Base-by-base conservation (phyloP, 306 rosid species). In the Trifolium fragiferum region DNA sequence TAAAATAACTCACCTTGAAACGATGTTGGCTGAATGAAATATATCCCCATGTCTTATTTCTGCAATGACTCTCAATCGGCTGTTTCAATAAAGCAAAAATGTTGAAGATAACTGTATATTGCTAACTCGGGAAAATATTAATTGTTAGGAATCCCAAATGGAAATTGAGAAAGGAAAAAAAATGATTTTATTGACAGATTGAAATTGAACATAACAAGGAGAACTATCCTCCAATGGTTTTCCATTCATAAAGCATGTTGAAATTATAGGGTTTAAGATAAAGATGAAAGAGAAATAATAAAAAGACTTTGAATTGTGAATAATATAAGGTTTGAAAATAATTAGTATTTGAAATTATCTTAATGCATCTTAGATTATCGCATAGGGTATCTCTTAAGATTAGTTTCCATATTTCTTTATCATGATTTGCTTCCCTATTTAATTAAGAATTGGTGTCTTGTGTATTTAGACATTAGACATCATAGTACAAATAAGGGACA, bases 21-120 rank as follows among this genome's bases (percentile, higher is more conserved):
- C 94, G 40, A 94, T 91, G 91, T 91, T 94, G 83, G 96, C 93
- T 6, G 97, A 83, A 86, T 94, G 98, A 83, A 89, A 91, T 73
- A 94, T 81, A 81, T 91, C 96, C 41, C 91, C 96, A 54, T 88
- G 96, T 76, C 91, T 90, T 65, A 91, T 89, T 87, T 94, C 98
- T 1, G 97, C 97, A 72, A 94, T 88, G 78, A 91, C 96, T 81
- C 98, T 88, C 88, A 94, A 80, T 79, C 96, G 96, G 58, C 98
- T 94, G 89, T 89, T 83, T 64, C 85, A 86, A 65, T 71, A 63
- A 4, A 71, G 74, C 71, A 37, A 70, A 66, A 65, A 20, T 13
- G 50, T 14, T 72, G 10, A 43, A 60, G 58, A 76, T 49, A 19
- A 61, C 16, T 8, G 18, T 20, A 40, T 50, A 73, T 32, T 32